Percentiles rank a stretch among this genome's conserved stretches.
Evolutionary conservation across 1,284 basidiomycete species (phyloP).

Genomic region (Fomitopsis betulina): DNA sequence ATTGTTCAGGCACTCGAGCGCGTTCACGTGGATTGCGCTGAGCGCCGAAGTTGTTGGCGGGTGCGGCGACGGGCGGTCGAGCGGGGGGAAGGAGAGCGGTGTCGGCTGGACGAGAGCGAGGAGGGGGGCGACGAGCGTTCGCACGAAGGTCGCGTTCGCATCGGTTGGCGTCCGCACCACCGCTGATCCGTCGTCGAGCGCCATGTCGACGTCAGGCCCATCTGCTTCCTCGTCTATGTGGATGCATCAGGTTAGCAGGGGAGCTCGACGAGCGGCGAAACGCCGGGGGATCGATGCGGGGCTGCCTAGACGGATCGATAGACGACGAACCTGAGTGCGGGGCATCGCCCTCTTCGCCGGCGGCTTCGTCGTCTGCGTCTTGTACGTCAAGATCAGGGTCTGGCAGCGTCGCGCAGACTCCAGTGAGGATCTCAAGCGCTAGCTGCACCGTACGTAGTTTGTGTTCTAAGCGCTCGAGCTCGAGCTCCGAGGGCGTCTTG

Average conservation of each 20-base stretch:
- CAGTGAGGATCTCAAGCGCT: slow-evolving; percentile 82
- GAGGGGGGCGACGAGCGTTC: slow-evolving; percentile 56
- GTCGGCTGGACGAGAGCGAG: slow-evolving; percentile 69
- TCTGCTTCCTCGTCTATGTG: slow-evolving; percentile 32
- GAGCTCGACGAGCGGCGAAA: not conserved
- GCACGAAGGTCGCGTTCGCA: slow-evolving; percentile 33
- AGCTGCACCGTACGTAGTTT: slow-evolving; percentile 72
- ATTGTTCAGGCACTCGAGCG: slow-evolving; percentile 90
- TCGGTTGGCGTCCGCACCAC: slow-evolving; percentile 16
- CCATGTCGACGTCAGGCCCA: slow-evolving; percentile 31
- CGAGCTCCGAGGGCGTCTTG: slow-evolving; percentile 59
- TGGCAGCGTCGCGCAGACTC: slow-evolving; percentile 82
- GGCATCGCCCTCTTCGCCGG: slow-evolving; percentile 35
- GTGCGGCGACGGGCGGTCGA: slow-evolving; percentile 62
- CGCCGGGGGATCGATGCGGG: not conserved
- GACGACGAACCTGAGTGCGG: slow-evolving; percentile 11
- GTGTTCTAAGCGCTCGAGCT: slow-evolving; percentile 73
- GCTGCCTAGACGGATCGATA: not conserved
- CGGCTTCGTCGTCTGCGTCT: slow-evolving; percentile 29
- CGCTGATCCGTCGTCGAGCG: slow-evolving; percentile 23
- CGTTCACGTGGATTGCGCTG: slow-evolving; percentile 76
- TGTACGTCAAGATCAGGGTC: slow-evolving; percentile 50
- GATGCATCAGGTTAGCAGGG: not conserved
- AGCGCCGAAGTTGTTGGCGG: slow-evolving; percentile 84
- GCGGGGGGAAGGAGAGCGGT: slow-evolving; percentile 75